phyloP scores from a whole-genome alignment of 2,329 filamentous ascomycete species.

The Xylaria multiplex region DNA sequence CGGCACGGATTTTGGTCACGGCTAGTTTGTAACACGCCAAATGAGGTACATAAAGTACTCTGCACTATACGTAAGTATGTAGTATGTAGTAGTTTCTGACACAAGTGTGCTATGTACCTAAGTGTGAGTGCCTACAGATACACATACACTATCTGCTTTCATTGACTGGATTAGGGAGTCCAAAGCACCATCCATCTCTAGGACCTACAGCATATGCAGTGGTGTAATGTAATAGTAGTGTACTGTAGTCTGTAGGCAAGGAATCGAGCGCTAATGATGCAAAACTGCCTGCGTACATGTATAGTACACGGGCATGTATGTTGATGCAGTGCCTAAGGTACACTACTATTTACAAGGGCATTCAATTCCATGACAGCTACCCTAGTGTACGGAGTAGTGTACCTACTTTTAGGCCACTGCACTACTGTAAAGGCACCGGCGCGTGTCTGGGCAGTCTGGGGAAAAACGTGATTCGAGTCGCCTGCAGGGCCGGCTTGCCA shows the following conservation, averaged over 20 bases:
- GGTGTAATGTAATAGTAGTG: too few species aligned
- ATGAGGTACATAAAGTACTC: background rate
- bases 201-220: too few species aligned
- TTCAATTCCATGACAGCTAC: constrained; percentile 8
- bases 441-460: constrained; percentile 34
- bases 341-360: background rate
- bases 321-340: too few species aligned
- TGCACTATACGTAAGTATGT: too few species aligned
- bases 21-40: background rate
- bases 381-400: background rate
- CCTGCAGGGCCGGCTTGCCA: constrained; percentile 36
- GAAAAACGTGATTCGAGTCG: constrained; percentile 37
- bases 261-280: too few species aligned
- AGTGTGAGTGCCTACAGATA: too few species aligned
- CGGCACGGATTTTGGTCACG: constrained; percentile 16
- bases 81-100: too few species aligned
- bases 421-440: constrained; percentile 21
- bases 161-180: constrained; percentile 1
- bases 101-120: too few species aligned
- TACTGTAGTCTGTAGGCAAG: too few species aligned
- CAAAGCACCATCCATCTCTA: too few species aligned
- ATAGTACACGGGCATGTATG: too few species aligned
- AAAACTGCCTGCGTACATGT: too few species aligned
- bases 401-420: constrained; percentile 16
- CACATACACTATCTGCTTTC: background rate